Conservation (phyloP, 2,329 filamentous ascomycete genomes). For the Akanthomyces muscarius region DNA sequence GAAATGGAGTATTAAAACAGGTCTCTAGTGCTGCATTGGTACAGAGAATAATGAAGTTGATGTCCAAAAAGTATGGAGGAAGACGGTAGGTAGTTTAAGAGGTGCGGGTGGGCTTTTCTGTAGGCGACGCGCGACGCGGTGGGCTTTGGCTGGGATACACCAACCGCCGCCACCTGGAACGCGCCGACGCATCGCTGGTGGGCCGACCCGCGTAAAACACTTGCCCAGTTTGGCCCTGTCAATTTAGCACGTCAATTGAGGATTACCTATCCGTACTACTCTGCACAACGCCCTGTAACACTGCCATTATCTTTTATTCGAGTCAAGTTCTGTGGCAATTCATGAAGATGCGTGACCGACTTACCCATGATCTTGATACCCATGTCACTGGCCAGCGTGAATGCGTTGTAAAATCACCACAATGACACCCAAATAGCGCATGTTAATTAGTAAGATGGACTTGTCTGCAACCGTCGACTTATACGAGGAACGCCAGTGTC, state of each 20-base stretch:
- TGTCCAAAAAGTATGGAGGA: not conserved
- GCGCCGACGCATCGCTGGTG: conserved; percentile 8
- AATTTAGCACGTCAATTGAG: too few relatives aligned
- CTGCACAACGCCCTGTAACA: not conserved
- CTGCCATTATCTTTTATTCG: too few relatives aligned
- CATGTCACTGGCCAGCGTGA: too few relatives aligned
- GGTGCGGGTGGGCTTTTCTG: not conserved
- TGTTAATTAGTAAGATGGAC: too few relatives aligned
- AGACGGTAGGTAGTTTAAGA: not conserved
- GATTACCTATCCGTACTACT: not conserved
- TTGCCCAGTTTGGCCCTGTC: not conserved
- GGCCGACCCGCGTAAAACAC: conserved; percentile 4
- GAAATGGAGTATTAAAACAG: not conserved
- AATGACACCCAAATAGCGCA: too few relatives aligned
- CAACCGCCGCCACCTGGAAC: conserved; percentile 7
- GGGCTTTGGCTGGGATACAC: not conserved
- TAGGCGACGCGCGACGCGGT: conserved; percentile 17
- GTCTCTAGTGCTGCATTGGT: conserved; percentile 3
- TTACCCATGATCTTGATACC: too few relatives aligned
- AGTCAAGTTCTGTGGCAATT: too few relatives aligned
- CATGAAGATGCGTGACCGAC: too few relatives aligned
- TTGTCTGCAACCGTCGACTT: too few relatives aligned
- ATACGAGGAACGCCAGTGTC: too few relatives aligned
- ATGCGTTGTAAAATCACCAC: too few relatives aligned
- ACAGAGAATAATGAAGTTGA: not conserved